These are phyloP conservation scores for Saitozyma sp. DNA, from an alignment of 768 basidiomycete genomes.

Conservation along the genomic window DNA sequence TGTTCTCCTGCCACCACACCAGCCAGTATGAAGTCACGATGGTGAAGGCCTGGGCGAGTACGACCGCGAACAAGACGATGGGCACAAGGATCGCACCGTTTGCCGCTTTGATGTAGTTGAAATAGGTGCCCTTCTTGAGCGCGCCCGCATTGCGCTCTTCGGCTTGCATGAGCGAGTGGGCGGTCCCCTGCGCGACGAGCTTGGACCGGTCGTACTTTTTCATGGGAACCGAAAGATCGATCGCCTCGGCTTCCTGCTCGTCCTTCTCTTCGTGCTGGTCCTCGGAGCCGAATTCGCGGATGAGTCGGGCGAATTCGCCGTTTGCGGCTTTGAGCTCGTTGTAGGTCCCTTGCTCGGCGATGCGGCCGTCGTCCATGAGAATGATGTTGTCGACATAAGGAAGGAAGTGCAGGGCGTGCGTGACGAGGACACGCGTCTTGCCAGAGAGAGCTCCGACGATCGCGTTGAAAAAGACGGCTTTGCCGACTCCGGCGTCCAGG, in stretches of 20 bases:
- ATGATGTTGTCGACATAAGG: slow-evolving; percentile 84
- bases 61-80: slow-evolving; percentile 62
- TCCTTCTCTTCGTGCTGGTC: slow-evolving; percentile 57
- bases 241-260: slow-evolving; percentile 55
- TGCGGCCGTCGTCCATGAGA: slow-evolving; percentile 70
- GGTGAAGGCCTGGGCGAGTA: slow-evolving; percentile 67
- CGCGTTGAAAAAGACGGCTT: slow-evolving; percentile 80
- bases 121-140: slow-evolving; percentile 58
- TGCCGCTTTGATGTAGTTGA: slow-evolving; percentile 67
- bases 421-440: slow-evolving; percentile 85
- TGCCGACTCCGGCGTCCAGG: slow-evolving; percentile 88
- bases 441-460: slow-evolving; percentile 63
- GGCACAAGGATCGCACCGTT: slow-evolving; percentile 68
- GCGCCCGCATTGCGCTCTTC: slow-evolving; percentile 82
- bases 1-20: slow-evolving; percentile 79
- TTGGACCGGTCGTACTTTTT: slow-evolving; percentile 52
- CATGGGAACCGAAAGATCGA: slow-evolving; percentile 44
- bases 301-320: slow-evolving; percentile 71
- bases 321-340: slow-evolving; percentile 65
- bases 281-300: slow-evolving; percentile 74
- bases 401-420: slow-evolving; percentile 87
- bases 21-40: slow-evolving; percentile 68
- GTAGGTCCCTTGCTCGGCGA: slow-evolving; percentile 80
- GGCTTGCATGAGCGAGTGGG: slow-evolving; percentile 68
- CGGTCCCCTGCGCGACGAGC: slow-evolving; percentile 53